Evolutionary conservation across 192 early-diverging fungal species (phyloP), one percentile per base, ranked within the genome.

Genomic region (Pilaira anomala): DNA sequence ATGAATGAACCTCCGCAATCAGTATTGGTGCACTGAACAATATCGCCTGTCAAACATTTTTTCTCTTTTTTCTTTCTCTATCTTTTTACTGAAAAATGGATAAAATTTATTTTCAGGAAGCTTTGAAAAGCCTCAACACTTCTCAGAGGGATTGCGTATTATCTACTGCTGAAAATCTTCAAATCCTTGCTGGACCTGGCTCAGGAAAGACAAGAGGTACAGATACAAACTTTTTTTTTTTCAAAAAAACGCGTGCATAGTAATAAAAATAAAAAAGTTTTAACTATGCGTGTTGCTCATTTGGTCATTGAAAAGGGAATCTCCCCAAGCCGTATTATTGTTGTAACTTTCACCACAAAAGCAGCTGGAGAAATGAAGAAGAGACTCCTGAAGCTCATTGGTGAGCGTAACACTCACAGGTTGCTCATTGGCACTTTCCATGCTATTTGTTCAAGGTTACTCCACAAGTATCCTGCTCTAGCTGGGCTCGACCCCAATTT

Each of bases 301-400:
- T 18, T 71, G 2, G 63, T 71, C 8, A 40, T 46, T 28, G 30
- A 59, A 24, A 42, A 33, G 19, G 7, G 22, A 5, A 14, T 65
- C 6, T 36, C 45, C 7, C 69, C 69, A 16, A 13, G 16, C 2
- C 33, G 22, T 24, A 25, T 71, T 22, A 36, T 64, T 4, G 69
- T 71, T 6, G 69, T 65, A 7, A 71, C 69, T 1, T 71, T 71
- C 39, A 64, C 69, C 1, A 71, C 52, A 14, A 71, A 71, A 52
- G 69, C 69, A 21, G 62, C 69, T 9, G 55, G 53, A 11, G 69
- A 71, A 33, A 63, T 71, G 60, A 42, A 54, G 14, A 24, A 60
- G 40, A 36, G 63, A n/a, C 13, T 71, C 3, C 25, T 16, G 21
- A n/a, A 36, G 13, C 21, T 58, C 6, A 21, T 64, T n/a, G 44